Evolutionary conservation across 2,329 filamentous ascomycete species (phyloP).

Genomic region (Oidium heveae): DNA sequence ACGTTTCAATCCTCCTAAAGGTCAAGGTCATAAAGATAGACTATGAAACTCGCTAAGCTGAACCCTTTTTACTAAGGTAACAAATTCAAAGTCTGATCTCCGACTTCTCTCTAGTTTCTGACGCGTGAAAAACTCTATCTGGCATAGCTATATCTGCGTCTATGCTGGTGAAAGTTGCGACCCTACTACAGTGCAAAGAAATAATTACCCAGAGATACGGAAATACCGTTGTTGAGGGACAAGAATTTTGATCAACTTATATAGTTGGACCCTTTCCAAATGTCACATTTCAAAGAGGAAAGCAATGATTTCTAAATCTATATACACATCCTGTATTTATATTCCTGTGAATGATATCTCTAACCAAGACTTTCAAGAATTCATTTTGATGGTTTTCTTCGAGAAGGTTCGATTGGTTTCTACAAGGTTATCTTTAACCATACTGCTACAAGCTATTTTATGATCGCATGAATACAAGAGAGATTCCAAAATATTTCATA

Average conservation of each 20-base stretch:
- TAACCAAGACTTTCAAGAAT: too few relatives aligned
- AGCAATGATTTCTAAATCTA: too few relatives aligned
- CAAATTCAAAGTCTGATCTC: not conserved
- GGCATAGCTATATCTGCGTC: not conserved
- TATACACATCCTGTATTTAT: too few relatives aligned
- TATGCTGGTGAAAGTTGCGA: not conserved
- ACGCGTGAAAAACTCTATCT: not conserved
- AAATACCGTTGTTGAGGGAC: not conserved
- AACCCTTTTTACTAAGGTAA: not conserved
- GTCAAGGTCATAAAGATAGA: not conserved
- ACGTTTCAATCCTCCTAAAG: not conserved
- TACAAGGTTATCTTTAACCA: too few relatives aligned
- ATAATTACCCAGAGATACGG: not conserved
- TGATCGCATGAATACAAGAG: too few relatives aligned
- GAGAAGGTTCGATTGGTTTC: too few relatives aligned
- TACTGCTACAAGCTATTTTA: too few relatives aligned
- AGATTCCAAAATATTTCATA: too few relatives aligned
- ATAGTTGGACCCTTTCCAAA: not conserved
- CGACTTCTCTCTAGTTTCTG: not conserved
- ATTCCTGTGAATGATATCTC: too few relatives aligned
- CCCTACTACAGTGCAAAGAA: not conserved
- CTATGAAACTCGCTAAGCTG: not conserved
- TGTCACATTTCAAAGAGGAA: too few relatives aligned
- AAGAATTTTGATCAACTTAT: not conserved
- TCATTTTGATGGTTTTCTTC: too few relatives aligned